A percentile compares a stretch with the other conserved stretches of the same genome.
Evolutionary conservation across 2,329 filamentous ascomycete species (phyloP).

Genomic region (Myriosclerotinia curreyana): DNA sequence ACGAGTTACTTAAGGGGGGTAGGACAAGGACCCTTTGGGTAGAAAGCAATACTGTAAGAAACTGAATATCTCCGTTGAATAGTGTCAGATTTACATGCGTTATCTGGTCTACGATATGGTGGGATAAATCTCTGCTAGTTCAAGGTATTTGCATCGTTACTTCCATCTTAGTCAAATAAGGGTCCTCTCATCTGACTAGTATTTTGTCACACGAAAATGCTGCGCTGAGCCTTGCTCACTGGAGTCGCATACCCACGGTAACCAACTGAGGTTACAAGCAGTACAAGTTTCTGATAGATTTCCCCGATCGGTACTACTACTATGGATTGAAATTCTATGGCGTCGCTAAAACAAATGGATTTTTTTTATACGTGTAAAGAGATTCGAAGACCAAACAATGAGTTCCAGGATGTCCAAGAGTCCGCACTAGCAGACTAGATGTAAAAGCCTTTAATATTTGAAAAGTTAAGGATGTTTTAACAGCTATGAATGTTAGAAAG

Average conservation of each 20-base stretch:
- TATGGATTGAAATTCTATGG: neutral
- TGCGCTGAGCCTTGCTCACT: constrained; percentile 7
- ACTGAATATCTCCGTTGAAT: neutral
- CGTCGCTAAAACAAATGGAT: no score
- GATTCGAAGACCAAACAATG: no score
- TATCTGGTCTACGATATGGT: constrained; percentile 1
- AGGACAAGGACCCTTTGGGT: constrained; percentile 1
- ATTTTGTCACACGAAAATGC: neutral
- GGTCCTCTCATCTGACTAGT: constrained; percentile 4
- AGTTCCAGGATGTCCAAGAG: no score
- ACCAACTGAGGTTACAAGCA: neutral
- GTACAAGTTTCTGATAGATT: neutral
- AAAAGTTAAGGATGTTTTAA: no score
- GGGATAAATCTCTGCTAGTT: neutral
- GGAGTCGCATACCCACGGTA: neutral
- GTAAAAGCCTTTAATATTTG: no score
- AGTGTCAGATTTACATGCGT: constrained; percentile 1
- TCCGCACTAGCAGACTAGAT: no score
- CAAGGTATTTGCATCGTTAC: neutral
- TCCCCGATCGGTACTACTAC: neutral
- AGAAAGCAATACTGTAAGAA: neutral
- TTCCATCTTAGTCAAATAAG: neutral
- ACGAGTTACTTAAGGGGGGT: constrained; percentile 16
- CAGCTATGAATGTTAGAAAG: no score
- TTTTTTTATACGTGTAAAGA: no score